Conservation (phyloP, 2,329 filamentous ascomycete species). For the Talaromyces sp. region DNA sequence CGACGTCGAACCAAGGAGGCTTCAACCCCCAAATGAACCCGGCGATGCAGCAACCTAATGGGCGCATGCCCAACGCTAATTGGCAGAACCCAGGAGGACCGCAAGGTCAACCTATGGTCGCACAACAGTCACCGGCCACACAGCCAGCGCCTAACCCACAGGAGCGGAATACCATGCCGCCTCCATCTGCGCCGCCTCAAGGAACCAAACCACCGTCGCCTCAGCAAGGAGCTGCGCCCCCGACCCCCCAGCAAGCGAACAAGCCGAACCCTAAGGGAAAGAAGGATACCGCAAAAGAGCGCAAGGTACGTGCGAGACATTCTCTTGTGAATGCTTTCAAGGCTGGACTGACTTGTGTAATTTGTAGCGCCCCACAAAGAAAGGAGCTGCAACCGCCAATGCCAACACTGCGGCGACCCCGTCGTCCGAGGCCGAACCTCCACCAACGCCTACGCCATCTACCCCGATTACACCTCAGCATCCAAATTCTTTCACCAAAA, state of each 20-base stretch:
- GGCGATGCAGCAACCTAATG: slow-evolving; percentile 23
- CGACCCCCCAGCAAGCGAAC: slow-evolving; percentile 59
- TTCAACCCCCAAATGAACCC: slow-evolving; percentile 33
- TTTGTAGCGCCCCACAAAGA: slow-evolving; percentile 42
- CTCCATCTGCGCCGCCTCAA: slow-evolving; percentile 45
- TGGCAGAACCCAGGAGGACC: slow-evolving; percentile 38
- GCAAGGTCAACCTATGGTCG: slow-evolving; percentile 46
- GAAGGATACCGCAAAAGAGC: slow-evolving; percentile 53
- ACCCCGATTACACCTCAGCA: slow-evolving; percentile 49
- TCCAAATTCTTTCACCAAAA: slow-evolving; percentile 44
- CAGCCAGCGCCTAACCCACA: slow-evolving; percentile 55
- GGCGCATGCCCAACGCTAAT: slow-evolving; percentile 40
- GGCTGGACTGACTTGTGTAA: slow-evolving; percentile 20
- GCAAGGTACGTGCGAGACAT: slow-evolving; percentile 44
- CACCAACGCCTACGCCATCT: slow-evolving; percentile 47
- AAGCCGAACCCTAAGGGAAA: slow-evolving; percentile 58
- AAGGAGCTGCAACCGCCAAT: slow-evolving; percentile 36
- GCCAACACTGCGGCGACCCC: slow-evolving; percentile 43
- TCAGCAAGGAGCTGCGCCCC: slow-evolving; percentile 51
- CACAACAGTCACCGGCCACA: slow-evolving; percentile 43
- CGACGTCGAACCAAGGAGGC: slow-evolving; percentile 52
- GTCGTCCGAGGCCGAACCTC: slow-evolving; percentile 46
- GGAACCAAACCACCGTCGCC: slow-evolving; percentile 43
- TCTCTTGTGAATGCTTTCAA: background rate
- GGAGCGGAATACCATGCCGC: slow-evolving; percentile 53